A percentile compares a stretch with the other conserved stretches of the same genome.
Evolutionary conservation across 768 basidiomycete genomes (phyloP).

Genomic region (Kockovaella imperatae): DNA sequence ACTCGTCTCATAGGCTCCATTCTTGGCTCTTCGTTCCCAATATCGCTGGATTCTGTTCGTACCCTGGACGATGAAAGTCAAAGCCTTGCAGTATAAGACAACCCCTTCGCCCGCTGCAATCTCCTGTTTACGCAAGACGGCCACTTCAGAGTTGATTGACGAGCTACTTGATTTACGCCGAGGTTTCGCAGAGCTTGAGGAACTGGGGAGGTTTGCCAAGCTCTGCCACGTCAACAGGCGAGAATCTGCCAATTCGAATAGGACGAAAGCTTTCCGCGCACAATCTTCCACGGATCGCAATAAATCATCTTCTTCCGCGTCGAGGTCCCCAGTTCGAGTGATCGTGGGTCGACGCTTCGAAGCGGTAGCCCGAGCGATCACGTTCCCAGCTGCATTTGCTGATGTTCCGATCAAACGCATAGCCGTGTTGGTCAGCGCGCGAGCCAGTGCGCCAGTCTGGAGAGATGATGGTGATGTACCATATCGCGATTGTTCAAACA

Average conservation of each 20-base stretch:
- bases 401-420: constrained; percentile 45
- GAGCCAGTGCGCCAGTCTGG: constrained; percentile 43
- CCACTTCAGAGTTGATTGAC: constrained; percentile 31
- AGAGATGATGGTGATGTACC: constrained; percentile 37
- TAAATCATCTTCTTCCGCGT: constrained; percentile 61
- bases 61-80: constrained; percentile 88
- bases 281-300: constrained; percentile 74
- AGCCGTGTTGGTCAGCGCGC: constrained; percentile 45
- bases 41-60: constrained; percentile 64
- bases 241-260: constrained; percentile 81
- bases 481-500: constrained; percentile 27
- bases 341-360: constrained; percentile 20
- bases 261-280: constrained; percentile 90
- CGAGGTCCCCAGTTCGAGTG: constrained; percentile 24
- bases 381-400: constrained; percentile 32
- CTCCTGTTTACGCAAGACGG: constrained; percentile 26
- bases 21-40: constrained; percentile 46
- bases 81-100: constrained; percentile 46
- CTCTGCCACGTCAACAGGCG: constrained; percentile 53
- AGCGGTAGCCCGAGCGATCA: constrained; percentile 23
- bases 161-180: constrained; percentile 39
- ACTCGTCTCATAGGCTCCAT: constrained; percentile 26
- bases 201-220: constrained; percentile 3
- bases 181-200: too few species aligned
- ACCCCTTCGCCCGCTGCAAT: constrained; percentile 38